Conservation (phyloP, 2,329 filamentous ascomycete species). For the Fusarium hostae region DNA sequence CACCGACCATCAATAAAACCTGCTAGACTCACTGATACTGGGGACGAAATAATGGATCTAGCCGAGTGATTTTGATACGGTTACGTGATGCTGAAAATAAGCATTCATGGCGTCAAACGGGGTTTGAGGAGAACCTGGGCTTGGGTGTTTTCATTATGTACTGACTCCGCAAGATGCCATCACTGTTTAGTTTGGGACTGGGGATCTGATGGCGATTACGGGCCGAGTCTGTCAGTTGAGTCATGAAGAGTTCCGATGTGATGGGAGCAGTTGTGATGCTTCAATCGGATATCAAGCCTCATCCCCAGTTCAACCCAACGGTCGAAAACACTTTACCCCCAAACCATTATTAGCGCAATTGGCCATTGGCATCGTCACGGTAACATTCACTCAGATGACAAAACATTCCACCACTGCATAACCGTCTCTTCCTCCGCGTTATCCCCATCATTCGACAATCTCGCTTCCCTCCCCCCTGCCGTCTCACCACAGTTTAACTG, state of each 20-base stretch:
- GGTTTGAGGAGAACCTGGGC: conserved; percentile 33
- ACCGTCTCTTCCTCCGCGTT: conserved; percentile 10
- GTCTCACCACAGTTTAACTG: conserved; percentile 10
- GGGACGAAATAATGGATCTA: neutral
- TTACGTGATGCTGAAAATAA: conserved; percentile 32
- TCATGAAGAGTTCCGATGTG: neutral
- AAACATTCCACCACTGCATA: neutral
- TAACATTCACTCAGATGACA: neutral
- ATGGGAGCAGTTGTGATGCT: neutral
- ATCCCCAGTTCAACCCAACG: neutral
- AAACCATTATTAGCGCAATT: neutral
- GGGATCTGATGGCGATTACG: conserved; percentile 2
- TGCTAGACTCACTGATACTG: neutral
- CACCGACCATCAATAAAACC: neutral
- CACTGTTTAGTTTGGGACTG: neutral
- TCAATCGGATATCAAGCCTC: conserved; percentile 7
- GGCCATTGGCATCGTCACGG: neutral
- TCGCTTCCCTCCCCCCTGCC: conserved; percentile 22
- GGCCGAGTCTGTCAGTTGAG: conserved; percentile 10
- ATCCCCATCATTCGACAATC: conserved; percentile 38
- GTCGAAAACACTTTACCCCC: neutral
- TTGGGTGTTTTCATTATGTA: conserved; percentile 28
- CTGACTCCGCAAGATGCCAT: conserved; percentile 21
- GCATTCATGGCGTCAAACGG: conserved; percentile 23
- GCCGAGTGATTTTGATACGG: neutral